Conservation (phyloP, 805 yeast species). For the Ogataea nitratoaversa region DNA sequence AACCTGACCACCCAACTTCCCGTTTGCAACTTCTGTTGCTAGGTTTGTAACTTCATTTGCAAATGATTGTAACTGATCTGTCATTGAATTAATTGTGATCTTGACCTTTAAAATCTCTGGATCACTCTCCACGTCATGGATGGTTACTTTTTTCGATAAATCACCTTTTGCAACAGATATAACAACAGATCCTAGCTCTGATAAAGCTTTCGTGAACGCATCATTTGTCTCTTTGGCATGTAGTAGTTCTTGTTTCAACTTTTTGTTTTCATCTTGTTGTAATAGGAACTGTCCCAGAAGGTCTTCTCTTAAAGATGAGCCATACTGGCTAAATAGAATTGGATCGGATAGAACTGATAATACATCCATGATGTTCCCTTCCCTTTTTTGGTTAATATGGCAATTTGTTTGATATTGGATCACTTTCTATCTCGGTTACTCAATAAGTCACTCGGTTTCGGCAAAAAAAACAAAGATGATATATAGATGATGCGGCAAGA, state of each 20-base stretch:
- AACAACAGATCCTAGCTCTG: slow-evolving; percentile 82
- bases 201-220: slow-evolving; percentile 66
- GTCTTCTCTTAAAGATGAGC: slow-evolving; percentile 15
- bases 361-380: slow-evolving; percentile 7
- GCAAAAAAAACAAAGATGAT: too few species aligned
- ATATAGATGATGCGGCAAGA: too few species aligned
- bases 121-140: slow-evolving; percentile 67
- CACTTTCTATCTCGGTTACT: too few species aligned
- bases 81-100: slow-evolving; percentile 80
- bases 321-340: slow-evolving; percentile 17
- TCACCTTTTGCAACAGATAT: slow-evolving; percentile 90
- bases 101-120: slow-evolving; percentile 79
- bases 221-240: slow-evolving; percentile 46
- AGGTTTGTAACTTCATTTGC: slow-evolving; percentile 80
- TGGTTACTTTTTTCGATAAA: slow-evolving; percentile 71
- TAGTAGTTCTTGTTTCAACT: slow-evolving; percentile 13
- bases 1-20: slow-evolving; percentile 87
- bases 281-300: slow-evolving; percentile 10
- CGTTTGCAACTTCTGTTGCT: slow-evolving; percentile 87
- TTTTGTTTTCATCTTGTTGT: slow-evolving; percentile 15
- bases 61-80: slow-evolving; percentile 79
- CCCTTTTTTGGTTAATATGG: too few species aligned
- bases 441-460: too few species aligned
- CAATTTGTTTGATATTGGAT: too few species aligned
- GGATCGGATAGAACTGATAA: slow-evolving; percentile 22